Evolutionary conservation across 208 protist genomes (phyloP).

Genomic region (Crithidia expoeki): DNA sequence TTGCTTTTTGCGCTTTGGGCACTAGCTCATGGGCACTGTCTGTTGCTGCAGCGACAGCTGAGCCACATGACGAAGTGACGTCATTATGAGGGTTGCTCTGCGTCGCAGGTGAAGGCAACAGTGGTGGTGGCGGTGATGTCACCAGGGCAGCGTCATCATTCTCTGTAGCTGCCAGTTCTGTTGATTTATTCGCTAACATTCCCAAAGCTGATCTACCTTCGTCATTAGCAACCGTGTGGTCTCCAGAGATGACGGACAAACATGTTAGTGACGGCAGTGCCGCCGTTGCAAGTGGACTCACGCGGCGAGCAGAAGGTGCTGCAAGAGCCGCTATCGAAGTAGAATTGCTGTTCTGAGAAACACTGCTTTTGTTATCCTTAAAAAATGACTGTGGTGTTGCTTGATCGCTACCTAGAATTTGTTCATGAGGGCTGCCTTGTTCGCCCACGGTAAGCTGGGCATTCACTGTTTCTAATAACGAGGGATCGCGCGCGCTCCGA

Average conservation of each 20-base stretch:
- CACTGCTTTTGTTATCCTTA: not conserved
- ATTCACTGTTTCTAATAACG: conserved; percentile 15
- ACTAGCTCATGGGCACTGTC: no score
- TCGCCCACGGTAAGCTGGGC: not conserved
- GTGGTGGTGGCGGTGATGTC: not conserved
- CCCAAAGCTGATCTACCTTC: no score
- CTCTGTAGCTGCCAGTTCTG: not conserved
- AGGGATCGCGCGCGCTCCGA: not conserved
- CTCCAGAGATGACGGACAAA: not conserved
- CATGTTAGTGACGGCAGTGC: not conserved
- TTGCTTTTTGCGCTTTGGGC: no score
- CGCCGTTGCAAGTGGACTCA: no score
- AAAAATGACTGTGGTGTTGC: not conserved
- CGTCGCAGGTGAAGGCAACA: not conserved
- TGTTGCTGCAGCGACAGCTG: no score
- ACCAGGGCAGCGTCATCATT: not conserved
- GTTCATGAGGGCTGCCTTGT: not conserved
- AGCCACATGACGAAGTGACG: no score
- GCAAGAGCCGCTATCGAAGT: no score
- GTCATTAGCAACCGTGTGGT: not conserved
- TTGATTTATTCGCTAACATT: no score
- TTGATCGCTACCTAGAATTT: not conserved
- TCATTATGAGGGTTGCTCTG: not conserved
- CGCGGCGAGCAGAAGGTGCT: not conserved
- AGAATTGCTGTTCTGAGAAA: not conserved